phyloP scores from a whole-genome alignment of 352 stramenopile genomes.

The Globisporangium irregulare region DNA sequence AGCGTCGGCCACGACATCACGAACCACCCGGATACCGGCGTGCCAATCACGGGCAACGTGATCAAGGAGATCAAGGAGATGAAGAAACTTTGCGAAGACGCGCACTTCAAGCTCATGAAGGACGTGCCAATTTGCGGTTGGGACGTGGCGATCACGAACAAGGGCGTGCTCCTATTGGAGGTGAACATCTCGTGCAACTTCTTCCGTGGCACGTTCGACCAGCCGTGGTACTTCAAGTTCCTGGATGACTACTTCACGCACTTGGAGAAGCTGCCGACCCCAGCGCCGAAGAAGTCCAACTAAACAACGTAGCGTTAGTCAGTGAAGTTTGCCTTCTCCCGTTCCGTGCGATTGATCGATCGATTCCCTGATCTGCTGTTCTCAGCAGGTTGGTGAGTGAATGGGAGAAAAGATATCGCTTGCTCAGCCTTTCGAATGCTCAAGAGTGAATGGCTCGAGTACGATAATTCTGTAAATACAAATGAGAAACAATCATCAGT shows the following conservation, averaged over 20 bases:
- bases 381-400: neutral
- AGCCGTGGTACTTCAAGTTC: conserved; percentile 86
- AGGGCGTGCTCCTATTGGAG: conserved; percentile 86
- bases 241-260: conserved; percentile 83
- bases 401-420: neutral
- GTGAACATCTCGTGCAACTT: conserved; percentile 96
- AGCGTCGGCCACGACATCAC: conserved; percentile 85
- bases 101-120: conserved; percentile 91
- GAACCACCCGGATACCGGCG: conserved; percentile 87
- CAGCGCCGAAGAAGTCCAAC: conserved; percentile 39
- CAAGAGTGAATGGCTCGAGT: neutral
- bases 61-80: conserved; percentile 89
- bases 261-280: conserved; percentile 57
- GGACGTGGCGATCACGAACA: conserved; percentile 91
- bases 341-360: neutral
- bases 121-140: conserved; percentile 91
- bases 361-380: neutral
- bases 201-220: conserved; percentile 90
- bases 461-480: neutral
- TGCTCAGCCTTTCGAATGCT: neutral
- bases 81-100: conserved; percentile 76
- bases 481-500: neutral
- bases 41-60: conserved; percentile 82
- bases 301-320: conserved; percentile 23
- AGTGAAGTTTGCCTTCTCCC: conserved; percentile 1